Evolutionary conservation across 2,329 filamentous ascomycete genomes (phyloP).

Genomic region (Phaeosphaeriaceae sp.): DNA sequence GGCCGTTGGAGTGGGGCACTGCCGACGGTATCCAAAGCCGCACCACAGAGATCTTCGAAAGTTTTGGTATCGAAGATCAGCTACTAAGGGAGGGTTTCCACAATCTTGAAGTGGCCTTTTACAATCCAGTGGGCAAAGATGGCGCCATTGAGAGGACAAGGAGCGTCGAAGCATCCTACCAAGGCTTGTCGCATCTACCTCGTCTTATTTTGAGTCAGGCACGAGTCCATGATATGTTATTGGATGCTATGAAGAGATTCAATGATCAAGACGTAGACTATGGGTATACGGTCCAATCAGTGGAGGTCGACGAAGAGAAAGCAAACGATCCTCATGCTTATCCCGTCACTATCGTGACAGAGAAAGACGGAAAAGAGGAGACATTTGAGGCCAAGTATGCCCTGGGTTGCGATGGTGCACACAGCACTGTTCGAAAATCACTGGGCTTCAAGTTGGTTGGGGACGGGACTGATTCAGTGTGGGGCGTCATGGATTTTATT

Average conservation of each 20-base stretch:
- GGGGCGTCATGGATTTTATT: slow-evolving; percentile 58
- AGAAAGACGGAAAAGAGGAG: slow-evolving; percentile 1
- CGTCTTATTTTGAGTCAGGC: slow-evolving; percentile 1
- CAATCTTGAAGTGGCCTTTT: background rate
- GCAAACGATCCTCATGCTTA: background rate
- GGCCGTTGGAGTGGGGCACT: background rate
- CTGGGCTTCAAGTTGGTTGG: slow-evolving; percentile 62
- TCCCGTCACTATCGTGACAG: slow-evolving; percentile 2
- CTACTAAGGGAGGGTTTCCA: slow-evolving; percentile 1
- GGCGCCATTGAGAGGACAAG: slow-evolving; percentile 2
- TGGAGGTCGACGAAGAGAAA: slow-evolving; percentile 1
- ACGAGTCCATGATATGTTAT: slow-evolving; percentile 1
- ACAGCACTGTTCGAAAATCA: slow-evolving; percentile 38
- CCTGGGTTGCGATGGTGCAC: slow-evolving; percentile 3
- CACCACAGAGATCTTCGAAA: slow-evolving; percentile 4
- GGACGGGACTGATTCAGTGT: slow-evolving; percentile 60
- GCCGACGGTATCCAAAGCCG: slow-evolving; percentile 1
- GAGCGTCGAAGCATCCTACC: slow-evolving; percentile 1
- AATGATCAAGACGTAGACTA: slow-evolving; percentile 2
- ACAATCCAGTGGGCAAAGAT: background rate
- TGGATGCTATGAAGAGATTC: background rate
- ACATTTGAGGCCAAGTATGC: slow-evolving; percentile 2
- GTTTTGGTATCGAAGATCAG: slow-evolving; percentile 2
- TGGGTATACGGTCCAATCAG: slow-evolving; percentile 1
- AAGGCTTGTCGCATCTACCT: slow-evolving; percentile 1